Evolutionary conservation across 1,284 basidiomycete species (phyloP), one percentile per base, ranked within the genome.

Genomic region (Moniliophthora roreri): DNA sequence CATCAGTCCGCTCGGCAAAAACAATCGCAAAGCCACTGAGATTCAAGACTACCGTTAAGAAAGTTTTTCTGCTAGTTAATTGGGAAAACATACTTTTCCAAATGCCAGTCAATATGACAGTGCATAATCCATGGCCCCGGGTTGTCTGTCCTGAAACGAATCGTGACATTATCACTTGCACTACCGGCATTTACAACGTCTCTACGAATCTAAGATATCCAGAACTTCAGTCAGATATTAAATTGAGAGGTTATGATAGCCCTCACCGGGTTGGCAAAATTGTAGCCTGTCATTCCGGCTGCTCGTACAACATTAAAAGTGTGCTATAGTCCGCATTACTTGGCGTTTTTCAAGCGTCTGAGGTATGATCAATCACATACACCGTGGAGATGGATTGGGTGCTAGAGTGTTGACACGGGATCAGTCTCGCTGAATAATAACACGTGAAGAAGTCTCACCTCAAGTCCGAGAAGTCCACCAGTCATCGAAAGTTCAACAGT

Each of bases 61-160:
- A 20, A 16, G 23, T 38, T 15, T 5, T 23, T 10, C 36, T 16
- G n/a, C 38, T 10, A 7, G 18, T 10, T 20, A 21, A 23, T 18
- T 35, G 40, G 15, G 50, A 40, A 15, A 55, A 64, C 60, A 48
- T 64, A 66, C 66, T 62, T 59, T 53, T 74, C 69, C 3, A 79
- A 59, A 63, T 79, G 77, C 72, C 75, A 78, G 47, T 81, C 73
- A 54, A 79, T 73, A 57, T 77, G 75, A 57, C 76, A 78, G 57
- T 77, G 76, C 58, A 78, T 53, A 51, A 77, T 70, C 77, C 75
- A 78, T 28, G 71, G 65, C 1, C 73, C 72, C 0, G 64, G 28
- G 37, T 75, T 74, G 48, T 75, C 65, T 2, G 73, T 70, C 35
- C 60, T 57, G 48, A 66, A 75, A 24, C 71, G 68, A 24, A 74